Base-by-base conservation (phyloP, 129 eudicot genomes). In the Oenanthe sinensis region DNA sequence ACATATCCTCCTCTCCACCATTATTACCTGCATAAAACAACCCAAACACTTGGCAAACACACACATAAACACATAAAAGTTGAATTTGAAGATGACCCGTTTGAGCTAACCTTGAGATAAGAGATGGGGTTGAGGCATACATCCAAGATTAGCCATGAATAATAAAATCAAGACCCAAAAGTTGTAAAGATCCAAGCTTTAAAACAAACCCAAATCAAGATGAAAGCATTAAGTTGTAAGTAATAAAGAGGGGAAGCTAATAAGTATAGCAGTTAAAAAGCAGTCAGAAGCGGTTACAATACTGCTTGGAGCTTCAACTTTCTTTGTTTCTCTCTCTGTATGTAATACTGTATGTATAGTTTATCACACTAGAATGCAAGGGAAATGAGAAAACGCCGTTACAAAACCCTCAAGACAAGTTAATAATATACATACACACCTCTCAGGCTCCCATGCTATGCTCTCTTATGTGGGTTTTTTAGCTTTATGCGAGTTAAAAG, bases 341-440 rank as follows among this genome's bases (percentile, higher is more conserved):
- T 58, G 60, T 52, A 52, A 47, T 47, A 47, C 20, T 58, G 65
- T 58, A 58, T 22, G 65, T 58, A 58, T 58, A 58, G 65, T 22
- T 58, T 83, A 81, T 77, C 81, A 13, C 24, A 70, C n/a, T 71
- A 75, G 78, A 81, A 75, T 63, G 28, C 54, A 39, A 78, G 33
- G 46, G 84, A 70, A 37, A 84, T 80, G 90, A 81, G 81, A 79
- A 82, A 90, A 88, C 88, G 91, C 85, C 88, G 89, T 78, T 84
- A 82, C 81, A 82, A 83, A 70, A 80, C 39, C 81, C 84, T 67
- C 77, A 90, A 83, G 82, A 44, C 24, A 70, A 39, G 75, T 70
- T 37, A 70, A 70, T 70, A 70, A 39, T 70, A 63, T 63, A 63
- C 70, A 8, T 24, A 24, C 75, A 60, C 68, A n/a, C 60, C 60